Percentiles rank a stretch among this genome's conserved stretches.
Conservation (phyloP, 371 early-diverging fungal genomes). For the Sporodiniella umbellata region DNA sequence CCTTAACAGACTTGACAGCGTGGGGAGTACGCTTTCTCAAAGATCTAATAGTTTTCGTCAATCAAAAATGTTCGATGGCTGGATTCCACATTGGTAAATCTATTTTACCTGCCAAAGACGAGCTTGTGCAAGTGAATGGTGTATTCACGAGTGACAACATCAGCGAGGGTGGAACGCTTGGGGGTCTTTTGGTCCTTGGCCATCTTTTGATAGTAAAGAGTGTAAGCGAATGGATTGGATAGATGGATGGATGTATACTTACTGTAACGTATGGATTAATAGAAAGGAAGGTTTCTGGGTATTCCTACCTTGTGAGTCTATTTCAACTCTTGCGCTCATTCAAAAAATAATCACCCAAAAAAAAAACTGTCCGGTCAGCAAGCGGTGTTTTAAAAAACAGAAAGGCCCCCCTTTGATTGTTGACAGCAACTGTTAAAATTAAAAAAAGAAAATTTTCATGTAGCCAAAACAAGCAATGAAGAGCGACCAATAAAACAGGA, state of each 20-base stretch:
- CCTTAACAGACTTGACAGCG: conserved; percentile 87
- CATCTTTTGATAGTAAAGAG: conserved; percentile 6
- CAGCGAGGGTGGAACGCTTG: conserved; percentile 60
- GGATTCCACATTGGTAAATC: background rate
- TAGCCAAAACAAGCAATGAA: too few relatives aligned
- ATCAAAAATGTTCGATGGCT: too few relatives aligned
- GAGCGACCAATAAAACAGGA: too few relatives aligned
- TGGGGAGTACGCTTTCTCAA: conserved; percentile 96
- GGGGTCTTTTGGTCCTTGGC: conserved; percentile 15
- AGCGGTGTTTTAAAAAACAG: too few relatives aligned
- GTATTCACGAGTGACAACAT: conserved; percentile 86
- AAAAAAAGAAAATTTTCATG: too few relatives aligned
- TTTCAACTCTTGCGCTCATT: background rate
- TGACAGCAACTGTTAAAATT: too few relatives aligned
- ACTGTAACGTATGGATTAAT: conserved; percentile 2
- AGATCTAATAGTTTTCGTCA: too few relatives aligned
- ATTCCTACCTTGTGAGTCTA: background rate
- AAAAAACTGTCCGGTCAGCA: background rate
- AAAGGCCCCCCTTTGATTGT: too few relatives aligned
- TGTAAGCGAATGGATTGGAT: conserved; percentile 32
- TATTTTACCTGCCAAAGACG: conserved; percentile 55
- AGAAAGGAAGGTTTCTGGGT: background rate
- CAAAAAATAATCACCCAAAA: background rate
- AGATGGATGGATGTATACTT: background rate
- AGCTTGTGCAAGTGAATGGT: conserved; percentile 93